phyloP scores from a whole-genome alignment of 2,329 filamentous ascomycete genomes.

The Trichoderma polysporum region DNA sequence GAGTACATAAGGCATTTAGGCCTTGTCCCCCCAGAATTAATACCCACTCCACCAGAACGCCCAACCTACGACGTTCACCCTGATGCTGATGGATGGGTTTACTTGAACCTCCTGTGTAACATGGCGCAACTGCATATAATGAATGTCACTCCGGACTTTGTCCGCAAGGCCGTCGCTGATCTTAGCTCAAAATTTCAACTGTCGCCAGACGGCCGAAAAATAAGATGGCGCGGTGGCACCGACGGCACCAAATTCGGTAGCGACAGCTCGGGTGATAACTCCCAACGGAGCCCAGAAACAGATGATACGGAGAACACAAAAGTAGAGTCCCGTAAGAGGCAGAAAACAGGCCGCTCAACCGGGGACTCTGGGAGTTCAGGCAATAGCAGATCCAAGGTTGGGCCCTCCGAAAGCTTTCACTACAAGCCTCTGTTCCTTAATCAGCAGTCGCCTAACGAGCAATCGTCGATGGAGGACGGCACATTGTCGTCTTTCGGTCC shows the following conservation, averaged over 20 bases:
- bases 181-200: slow-evolving; percentile 75
- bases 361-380: slow-evolving; percentile 37
- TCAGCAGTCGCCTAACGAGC: slow-evolving; percentile 46
- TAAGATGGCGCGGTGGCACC: slow-evolving; percentile 73
- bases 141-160: slow-evolving; percentile 76
- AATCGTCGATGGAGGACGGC: slow-evolving; percentile 50
- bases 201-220: slow-evolving; percentile 73
- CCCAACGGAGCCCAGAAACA: slow-evolving; percentile 48
- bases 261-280: slow-evolving; percentile 56
- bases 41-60: slow-evolving; percentile 21
- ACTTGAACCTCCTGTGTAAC: slow-evolving; percentile 75
- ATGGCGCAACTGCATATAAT: slow-evolving; percentile 84
- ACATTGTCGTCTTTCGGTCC: slow-evolving; percentile 49
- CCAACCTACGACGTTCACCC: slow-evolving; percentile 50
- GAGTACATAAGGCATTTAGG: slow-evolving; percentile 76
- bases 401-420: slow-evolving; percentile 52
- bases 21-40: slow-evolving; percentile 58
- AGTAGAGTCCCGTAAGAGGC: slow-evolving; percentile 45
- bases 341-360: slow-evolving; percentile 39
- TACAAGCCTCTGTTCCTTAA: slow-evolving; percentile 64
- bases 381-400: slow-evolving; percentile 43
- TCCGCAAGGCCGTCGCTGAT: slow-evolving; percentile 68
- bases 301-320: slow-evolving; percentile 50
- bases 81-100: slow-evolving; percentile 75
- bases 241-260: slow-evolving; percentile 66